Conservation (phyloP, 345 rosid genomes). For the Pseudoturritis turrita region DNA sequence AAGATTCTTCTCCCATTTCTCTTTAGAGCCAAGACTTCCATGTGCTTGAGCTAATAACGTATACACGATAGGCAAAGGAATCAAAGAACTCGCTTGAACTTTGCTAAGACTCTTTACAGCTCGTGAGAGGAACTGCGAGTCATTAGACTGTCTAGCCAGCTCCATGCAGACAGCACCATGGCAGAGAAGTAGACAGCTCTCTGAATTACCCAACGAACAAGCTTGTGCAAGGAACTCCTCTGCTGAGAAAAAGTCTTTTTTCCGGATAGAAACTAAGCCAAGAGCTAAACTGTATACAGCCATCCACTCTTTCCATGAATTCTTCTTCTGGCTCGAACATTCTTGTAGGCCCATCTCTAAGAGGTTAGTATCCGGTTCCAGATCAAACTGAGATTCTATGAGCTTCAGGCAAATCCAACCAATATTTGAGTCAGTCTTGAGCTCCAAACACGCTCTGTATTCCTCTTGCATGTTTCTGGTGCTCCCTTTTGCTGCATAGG, state of each 20-base stretch:
- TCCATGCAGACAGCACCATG: slow-evolving; percentile 75
- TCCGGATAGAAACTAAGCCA: slow-evolving; percentile 55
- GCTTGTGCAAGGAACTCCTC: slow-evolving; percentile 61
- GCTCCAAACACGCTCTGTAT: slow-evolving; percentile 65
- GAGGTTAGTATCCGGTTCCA: slow-evolving; percentile 44
- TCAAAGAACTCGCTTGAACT: slow-evolving; percentile 41
- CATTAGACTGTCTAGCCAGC: slow-evolving; percentile 58
- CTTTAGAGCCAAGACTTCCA: slow-evolving; percentile 78
- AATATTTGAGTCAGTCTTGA: slow-evolving; percentile 63
- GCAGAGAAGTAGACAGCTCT: slow-evolving; percentile 72
- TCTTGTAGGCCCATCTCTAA: slow-evolving; percentile 47
- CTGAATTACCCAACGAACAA: slow-evolving; percentile 47
- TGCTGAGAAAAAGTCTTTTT: slow-evolving; percentile 50
- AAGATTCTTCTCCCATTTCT: slow-evolving; percentile 74
- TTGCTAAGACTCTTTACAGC: slow-evolving; percentile 63
- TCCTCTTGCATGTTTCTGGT: slow-evolving; percentile 41
- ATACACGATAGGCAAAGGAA: slow-evolving; percentile 65
- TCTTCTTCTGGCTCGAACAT: slow-evolving; percentile 38
- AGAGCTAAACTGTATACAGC: slow-evolving; percentile 47
- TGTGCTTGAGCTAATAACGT: slow-evolving; percentile 79
- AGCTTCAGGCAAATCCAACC: slow-evolving; percentile 80
- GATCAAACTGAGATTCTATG: slow-evolving; percentile 54
- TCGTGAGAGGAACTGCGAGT: slow-evolving; percentile 47
- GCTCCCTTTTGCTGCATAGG: slow-evolving; percentile 62
- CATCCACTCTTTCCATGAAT: slow-evolving; percentile 58